A percentile compares a stretch with the other conserved stretches of the same genome.
Evolutionary conservation across 495 filamentous ascomycete species (phyloP).

Genomic region (Daldinia bambusicola): DNA sequence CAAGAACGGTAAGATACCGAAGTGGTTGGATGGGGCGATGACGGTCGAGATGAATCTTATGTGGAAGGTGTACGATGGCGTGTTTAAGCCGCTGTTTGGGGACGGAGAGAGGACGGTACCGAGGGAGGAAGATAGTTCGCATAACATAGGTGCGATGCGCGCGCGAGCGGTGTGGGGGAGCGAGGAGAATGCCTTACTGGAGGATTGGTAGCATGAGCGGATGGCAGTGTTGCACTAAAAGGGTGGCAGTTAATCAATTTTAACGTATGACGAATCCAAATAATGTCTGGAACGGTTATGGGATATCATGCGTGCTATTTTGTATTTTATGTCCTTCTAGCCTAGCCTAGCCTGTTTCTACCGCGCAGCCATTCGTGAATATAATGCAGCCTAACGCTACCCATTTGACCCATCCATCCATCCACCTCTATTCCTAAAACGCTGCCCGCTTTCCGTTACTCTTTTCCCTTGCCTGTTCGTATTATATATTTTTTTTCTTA

Average conservation of each 20-base stretch:
- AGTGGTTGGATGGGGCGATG: slow-evolving; percentile 67
- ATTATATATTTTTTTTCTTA: not conserved
- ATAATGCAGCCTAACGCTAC: not conserved
- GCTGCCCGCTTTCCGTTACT: slow-evolving; percentile 12
- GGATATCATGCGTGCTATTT: slow-evolving; percentile 27
- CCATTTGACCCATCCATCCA: slow-evolving; percentile 1
- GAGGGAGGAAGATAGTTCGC: slow-evolving; percentile 27
- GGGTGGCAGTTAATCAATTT: not conserved
- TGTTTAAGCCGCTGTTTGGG: slow-evolving; percentile 76
- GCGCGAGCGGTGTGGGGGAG: slow-evolving; percentile 12
- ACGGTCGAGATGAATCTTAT: slow-evolving; percentile 62
- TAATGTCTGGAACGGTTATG: not conserved
- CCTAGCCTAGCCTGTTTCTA: slow-evolving; percentile 31
- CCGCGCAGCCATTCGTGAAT: slow-evolving; percentile 18
- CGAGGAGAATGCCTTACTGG: slow-evolving; percentile 41
- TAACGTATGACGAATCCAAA: slow-evolving; percentile 10
- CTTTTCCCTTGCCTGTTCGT: not conserved
- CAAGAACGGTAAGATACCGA: slow-evolving; percentile 70
- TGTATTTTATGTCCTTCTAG: slow-evolving; percentile 12
- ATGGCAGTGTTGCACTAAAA: not conserved
- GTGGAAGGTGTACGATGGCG: slow-evolving; percentile 80
- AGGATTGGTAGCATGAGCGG: slow-evolving; percentile 33
- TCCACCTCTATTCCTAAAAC: slow-evolving; percentile 1
- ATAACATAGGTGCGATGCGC: no score
- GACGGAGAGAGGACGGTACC: slow-evolving; percentile 84